phyloP scores from a whole-genome alignment of 495 filamentous ascomycete species.

The Aspergillus hancockii region DNA sequence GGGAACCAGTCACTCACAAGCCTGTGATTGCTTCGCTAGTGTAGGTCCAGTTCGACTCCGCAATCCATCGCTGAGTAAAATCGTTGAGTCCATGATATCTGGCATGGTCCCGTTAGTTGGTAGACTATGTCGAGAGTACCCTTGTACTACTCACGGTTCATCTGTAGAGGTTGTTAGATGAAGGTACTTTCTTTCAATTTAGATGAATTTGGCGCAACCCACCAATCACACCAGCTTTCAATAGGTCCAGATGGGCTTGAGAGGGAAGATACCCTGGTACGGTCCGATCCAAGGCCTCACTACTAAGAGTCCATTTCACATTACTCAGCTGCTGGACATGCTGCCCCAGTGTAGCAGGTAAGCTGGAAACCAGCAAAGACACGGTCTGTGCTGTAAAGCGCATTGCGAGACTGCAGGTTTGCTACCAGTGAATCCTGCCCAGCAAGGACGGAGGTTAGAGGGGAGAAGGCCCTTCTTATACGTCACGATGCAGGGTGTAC shows the following conservation, averaged over 20 bases:
- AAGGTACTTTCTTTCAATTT: background rate
- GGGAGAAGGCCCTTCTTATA: background rate
- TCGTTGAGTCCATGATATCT: slow-evolving; percentile 61
- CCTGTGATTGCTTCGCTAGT: slow-evolving; percentile 49
- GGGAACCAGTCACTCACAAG: slow-evolving; percentile 37
- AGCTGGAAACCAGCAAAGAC: slow-evolving; percentile 16
- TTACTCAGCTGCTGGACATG: slow-evolving; percentile 53
- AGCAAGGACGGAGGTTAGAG: background rate
- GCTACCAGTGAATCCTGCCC: background rate
- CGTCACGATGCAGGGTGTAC: background rate
- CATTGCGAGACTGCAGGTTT: slow-evolving; percentile 15
- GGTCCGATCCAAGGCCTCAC: slow-evolving; percentile 50
- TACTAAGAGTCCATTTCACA: slow-evolving; percentile 57
- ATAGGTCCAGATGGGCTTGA: slow-evolving; percentile 63
- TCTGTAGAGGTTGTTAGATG: slow-evolving; percentile 24
- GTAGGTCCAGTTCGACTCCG: slow-evolving; percentile 63
- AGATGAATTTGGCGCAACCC: slow-evolving; percentile 9
- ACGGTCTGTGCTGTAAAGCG: slow-evolving; percentile 19
- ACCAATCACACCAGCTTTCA: slow-evolving; percentile 51
- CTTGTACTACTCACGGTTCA: slow-evolving; percentile 47
- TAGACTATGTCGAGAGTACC: background rate
- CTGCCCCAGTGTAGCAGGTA: slow-evolving; percentile 26
- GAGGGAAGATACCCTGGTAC: slow-evolving; percentile 64
- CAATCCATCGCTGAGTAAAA: slow-evolving; percentile 63
- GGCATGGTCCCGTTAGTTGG: background rate